A percentile compares a stretch with the other conserved stretches of the same genome.
These are phyloP conservation scores for Kluyveromyces aestuarii DNA, from an alignment of 805 yeast genomes.

Conservation along the genomic window DNA sequence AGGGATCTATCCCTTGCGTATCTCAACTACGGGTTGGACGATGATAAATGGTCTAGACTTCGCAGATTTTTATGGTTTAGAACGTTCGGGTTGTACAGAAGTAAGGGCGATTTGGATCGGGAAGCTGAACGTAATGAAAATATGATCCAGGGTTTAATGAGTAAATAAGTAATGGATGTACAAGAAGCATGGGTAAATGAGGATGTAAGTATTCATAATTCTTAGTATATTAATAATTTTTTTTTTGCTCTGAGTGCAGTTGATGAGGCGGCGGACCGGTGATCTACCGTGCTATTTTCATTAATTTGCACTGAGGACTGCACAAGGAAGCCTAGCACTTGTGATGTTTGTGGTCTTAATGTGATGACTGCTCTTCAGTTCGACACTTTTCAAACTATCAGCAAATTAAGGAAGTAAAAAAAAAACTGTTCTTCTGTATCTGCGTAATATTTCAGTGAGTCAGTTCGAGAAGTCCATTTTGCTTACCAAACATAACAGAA, in stretches of 20 bases:
- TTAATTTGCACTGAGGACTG: no score
- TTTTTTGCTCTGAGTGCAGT: no score
- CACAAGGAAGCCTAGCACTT: no score
- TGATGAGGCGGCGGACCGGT: no score
- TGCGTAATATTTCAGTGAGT: no score
- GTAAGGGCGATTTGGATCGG: constrained; percentile 26
- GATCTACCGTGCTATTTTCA: no score
- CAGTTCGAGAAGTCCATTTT: neutral
- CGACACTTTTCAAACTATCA: no score
- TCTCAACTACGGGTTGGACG: constrained; percentile 45
- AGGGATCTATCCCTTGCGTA: constrained; percentile 34
- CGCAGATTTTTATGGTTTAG: constrained; percentile 52
- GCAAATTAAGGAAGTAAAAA: no score
- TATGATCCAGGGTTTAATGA: constrained; percentile 46
- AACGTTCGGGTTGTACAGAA: constrained; percentile 26
- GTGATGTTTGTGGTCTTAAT: no score
- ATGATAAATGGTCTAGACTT: constrained; percentile 40
- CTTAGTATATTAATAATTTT: neutral
- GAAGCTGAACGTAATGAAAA: constrained; percentile 59
- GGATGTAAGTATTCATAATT: neutral
- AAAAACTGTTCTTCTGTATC: no score
- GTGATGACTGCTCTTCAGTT: no score
- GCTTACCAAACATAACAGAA: neutral
- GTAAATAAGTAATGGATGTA: constrained; percentile 1
- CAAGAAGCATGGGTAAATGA: neutral